These are phyloP conservation scores for Selenicereus undatus DNA, from an alignment of 148 eudicot species.

Conservation along the genomic window DNA sequence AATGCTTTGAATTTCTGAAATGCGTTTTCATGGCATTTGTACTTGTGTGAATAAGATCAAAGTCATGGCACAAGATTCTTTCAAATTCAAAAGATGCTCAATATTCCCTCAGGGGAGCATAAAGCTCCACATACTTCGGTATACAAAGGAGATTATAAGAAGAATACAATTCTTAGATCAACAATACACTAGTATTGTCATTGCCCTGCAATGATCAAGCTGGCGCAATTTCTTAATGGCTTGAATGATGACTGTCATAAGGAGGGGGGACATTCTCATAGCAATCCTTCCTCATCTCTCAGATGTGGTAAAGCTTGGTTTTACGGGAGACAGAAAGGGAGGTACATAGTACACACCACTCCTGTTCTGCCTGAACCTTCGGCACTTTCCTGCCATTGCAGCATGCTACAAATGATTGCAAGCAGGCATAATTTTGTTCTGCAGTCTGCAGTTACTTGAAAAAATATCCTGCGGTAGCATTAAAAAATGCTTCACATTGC, in stretches of 20 bases:
- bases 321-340: too few species aligned
- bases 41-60: too few species aligned
- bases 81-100: not conserved
- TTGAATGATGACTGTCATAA: not conserved
- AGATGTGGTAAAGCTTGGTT: not conserved
- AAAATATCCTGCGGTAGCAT: too few species aligned
- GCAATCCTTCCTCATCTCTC: not conserved
- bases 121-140: not conserved
- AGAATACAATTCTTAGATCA: not conserved
- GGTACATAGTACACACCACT: too few species aligned
- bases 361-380: too few species aligned
- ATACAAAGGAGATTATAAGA: not conserved
- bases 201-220: not conserved
- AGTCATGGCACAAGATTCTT: not conserved
- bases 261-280: not conserved
- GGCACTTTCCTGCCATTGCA: too few species aligned
- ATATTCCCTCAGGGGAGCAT: not conserved
- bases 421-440: not conserved
- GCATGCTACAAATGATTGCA: not conserved
- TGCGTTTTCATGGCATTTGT: not conserved
- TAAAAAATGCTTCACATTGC: too few species aligned
- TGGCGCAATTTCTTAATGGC: not conserved
- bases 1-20: not conserved
- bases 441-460: not conserved
- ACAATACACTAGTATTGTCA: too few species aligned